A percentile compares a stretch with the other conserved stretches of the same genome.
phyloP scores from a whole-genome alignment of 23 red algal genomes.

The Cyanidiococcus yangmingshanensis region DNA sequence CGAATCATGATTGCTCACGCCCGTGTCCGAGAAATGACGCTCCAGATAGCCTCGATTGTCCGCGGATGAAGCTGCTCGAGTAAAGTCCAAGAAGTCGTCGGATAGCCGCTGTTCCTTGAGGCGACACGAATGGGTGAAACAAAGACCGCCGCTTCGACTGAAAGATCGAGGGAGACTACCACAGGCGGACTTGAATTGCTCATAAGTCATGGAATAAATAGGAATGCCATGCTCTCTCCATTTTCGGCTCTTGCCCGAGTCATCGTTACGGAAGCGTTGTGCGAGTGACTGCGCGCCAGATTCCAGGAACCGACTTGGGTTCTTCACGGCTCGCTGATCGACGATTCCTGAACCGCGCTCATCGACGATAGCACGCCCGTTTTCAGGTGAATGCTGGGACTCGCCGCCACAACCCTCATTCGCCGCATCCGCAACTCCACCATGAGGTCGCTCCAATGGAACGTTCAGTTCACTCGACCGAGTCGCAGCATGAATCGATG shows the following conservation, averaged over 20 bases:
- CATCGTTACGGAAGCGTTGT: neutral
- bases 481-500: constrained; percentile 19
- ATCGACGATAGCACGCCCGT: neutral
- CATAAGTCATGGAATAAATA: constrained; percentile 15
- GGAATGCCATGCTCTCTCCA: neutral
- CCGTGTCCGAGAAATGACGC: neutral
- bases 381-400: neutral
- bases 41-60: neutral
- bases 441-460: too few species aligned
- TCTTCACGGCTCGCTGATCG: neutral
- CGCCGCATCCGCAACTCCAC: neutral
- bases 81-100: neutral
- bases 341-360: neutral
- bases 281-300: neutral
- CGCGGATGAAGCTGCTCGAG: neutral
- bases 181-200: neutral
- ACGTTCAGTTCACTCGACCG: constrained; percentile 26
- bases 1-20: neutral
- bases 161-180: neutral
- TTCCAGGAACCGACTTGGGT: neutral
- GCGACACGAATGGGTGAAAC: neutral
- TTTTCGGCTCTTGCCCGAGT: neutral
- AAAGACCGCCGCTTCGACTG: neutral
- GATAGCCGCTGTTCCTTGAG: neutral
- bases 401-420: neutral